Evolutionary conservation across 2,329 filamentous ascomycete species (phyloP), one percentile per base, ranked within the genome.

Genomic region (Nemania sp.): DNA sequence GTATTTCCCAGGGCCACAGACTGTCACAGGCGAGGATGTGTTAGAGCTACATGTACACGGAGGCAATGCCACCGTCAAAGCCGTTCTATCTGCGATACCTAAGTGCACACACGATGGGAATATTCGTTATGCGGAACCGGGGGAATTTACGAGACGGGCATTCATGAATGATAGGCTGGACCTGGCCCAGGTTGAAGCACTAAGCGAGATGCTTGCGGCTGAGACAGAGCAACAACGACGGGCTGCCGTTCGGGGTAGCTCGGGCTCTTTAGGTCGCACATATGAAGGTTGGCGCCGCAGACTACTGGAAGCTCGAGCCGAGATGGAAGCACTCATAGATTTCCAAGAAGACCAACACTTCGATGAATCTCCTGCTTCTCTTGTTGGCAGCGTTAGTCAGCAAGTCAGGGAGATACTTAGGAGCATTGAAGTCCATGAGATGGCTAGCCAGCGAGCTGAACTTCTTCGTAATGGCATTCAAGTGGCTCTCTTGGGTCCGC

Each of bases 311-410:
- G 94, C 94, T 10, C 89, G 96, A 1, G 96, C 93, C 10, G 94
- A 98, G 81, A 86, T 99, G 45, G 96, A 99, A 80, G 96, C 96
- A 0, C 82, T 99, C 73, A 98, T 99, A 69, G 96, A 99, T 80
- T 99, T 99, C 78, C 92, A 93, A 0, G 96, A 99, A 79, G 96
- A 98, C 76, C 95, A 99, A 80, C 93, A 98, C 81, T 97, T 99
- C 76, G 94, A 98, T 73, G 94, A 97, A 79, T 91, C 93, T 2
- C 92, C 93, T 0, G 82, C 85, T 0, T 87, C 92, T 63, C 84
- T 98, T 24, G 85, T 97, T 52, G 79, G 77, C 0, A 93, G 90
- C 56, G 92, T 98, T 32, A 86, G 89, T 1, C 73, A 72, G 0
- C 89, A 94, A 75, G 87, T 97, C 2, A 77, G 79, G 1, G 78